Evolutionary conservation across 2,329 filamentous ascomycete genomes (phyloP), one percentile per base, ranked within the genome.

Genomic region (Calonectria pseudoturangicola): DNA sequence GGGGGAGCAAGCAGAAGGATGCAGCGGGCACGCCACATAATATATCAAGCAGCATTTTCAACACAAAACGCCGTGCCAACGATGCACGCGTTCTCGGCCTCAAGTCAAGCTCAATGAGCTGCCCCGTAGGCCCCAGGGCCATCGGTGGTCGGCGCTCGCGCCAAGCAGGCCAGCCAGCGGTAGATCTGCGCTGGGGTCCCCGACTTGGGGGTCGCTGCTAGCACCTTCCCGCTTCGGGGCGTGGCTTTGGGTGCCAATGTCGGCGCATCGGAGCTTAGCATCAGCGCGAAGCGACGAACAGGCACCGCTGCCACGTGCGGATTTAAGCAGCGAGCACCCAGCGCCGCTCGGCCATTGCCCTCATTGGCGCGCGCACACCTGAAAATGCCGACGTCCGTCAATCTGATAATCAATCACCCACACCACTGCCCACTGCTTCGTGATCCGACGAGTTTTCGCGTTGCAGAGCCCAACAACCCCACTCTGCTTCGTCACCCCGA

Each of bases 211-310:
- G 8, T 39, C 33, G 36, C 28, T n/a, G 33, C 43, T 21, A 12
- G 25, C 60, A 48, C 47, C 66, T 41, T 79, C 64, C 77, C 77
- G 54, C 39, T 77, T 77, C 71, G 33, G 75, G 75, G 66, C 45
- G 50, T 43, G 27, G 25, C 43, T 36, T 27, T 50, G 48, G 62
- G 58, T 67, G 68, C 63, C 36, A 70, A 71, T 41, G 74, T 80
- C 78, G 78, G 78, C 54, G 72, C 54, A 66, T 79, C 76, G 60
- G 70, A 64, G 65, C 58, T 77, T 76, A 68, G n/a, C 62, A 43
- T 48, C 58, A 66, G 74, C 78, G 78, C 78, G 78, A 80, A 80
- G 45, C 47, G 30, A n/a, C 39, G 18, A 47, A 41, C n/a, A 21
- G 5, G 43, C 45, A 65, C 43, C 16, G 12, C 36, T 28, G 50